Percentiles rank a stretch among this genome's conserved stretches.
Conservation (phyloP, 2,329 filamentous ascomycete genomes). For the Aspergillus fructus region DNA sequence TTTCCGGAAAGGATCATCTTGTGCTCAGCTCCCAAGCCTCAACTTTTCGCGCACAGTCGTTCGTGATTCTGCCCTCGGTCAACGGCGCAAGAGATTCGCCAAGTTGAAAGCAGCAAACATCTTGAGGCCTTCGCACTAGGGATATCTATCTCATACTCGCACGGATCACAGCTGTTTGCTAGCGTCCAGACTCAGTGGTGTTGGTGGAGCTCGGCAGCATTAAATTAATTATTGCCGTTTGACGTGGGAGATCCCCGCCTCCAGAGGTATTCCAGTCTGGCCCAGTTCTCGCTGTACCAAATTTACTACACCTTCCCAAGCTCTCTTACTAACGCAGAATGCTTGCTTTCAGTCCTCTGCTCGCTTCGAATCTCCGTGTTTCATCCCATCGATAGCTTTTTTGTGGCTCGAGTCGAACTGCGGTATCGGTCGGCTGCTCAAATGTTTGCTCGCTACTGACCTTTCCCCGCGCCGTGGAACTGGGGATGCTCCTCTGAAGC, state of each 20-base stretch:
- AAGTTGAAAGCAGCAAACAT: not conserved
- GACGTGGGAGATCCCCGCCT: slow-evolving; percentile 34
- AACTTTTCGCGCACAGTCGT: not conserved
- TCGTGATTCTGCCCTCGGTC: not conserved
- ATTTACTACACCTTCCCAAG: slow-evolving; percentile 1
- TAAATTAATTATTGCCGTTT: slow-evolving; percentile 22
- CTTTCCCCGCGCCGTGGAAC: slow-evolving; percentile 17
- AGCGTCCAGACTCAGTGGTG: not conserved
- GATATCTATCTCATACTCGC: not conserved
- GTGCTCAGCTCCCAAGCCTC: not conserved
- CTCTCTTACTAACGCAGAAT: slow-evolving; percentile 9
- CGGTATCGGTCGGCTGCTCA: slow-evolving; percentile 1
- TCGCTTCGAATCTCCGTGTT: slow-evolving; percentile 3
- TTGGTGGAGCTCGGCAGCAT: slow-evolving; percentile 32
- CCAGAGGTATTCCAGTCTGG: slow-evolving; percentile 21
- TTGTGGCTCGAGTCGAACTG: not conserved
- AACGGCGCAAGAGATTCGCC: not conserved
- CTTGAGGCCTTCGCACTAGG: not conserved
- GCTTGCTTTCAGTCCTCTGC: slow-evolving; percentile 5
- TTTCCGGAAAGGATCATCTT: not conserved
- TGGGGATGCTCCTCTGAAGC: slow-evolving; percentile 22
- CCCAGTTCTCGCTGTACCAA: slow-evolving; percentile 4
- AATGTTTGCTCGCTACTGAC: slow-evolving; percentile 14
- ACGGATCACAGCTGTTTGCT: not conserved
- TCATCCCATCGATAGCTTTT: not conserved